Conservation (phyloP, 306 rosid genomes). For the Arachis hypogaea region DNA sequence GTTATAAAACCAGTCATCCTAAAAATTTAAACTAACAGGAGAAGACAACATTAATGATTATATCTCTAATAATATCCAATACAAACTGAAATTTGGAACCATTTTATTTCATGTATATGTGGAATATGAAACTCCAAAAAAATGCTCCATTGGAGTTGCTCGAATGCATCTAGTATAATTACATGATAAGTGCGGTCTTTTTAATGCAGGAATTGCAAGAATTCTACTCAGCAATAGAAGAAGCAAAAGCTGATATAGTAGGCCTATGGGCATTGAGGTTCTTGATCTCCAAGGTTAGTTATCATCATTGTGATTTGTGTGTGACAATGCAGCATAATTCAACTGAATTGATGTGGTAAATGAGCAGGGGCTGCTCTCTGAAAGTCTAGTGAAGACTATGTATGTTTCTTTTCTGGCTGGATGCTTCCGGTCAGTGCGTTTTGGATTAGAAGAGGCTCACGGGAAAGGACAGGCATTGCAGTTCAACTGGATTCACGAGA, state of each 20-base stretch:
- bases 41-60: too few species aligned
- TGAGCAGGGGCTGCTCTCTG: constrained; percentile 68
- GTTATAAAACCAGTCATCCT: too few species aligned
- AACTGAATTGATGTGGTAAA: neutral
- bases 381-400: constrained; percentile 73
- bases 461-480: constrained; percentile 99
- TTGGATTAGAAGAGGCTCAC: constrained; percentile 91
- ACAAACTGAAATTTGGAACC: too few species aligned
- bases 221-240: constrained; percentile 89
- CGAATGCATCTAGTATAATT: neutral
- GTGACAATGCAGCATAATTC: neutral
- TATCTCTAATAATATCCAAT: too few species aligned
- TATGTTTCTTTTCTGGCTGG: constrained; percentile 93
- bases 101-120: too few species aligned
- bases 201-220: constrained; percentile 87
- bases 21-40: too few species aligned
- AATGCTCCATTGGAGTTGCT: too few species aligned
- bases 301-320: constrained; percentile 28
- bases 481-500: constrained; percentile 84
- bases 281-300: constrained; percentile 67
- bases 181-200: constrained; percentile 24
- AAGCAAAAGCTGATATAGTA: constrained; percentile 97
- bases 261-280: constrained; percentile 94
- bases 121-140: too few species aligned
- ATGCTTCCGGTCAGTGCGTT: constrained; percentile 90